Percentiles rank a stretch among this genome's conserved stretches.
These are phyloP conservation scores for Endocladia muricata DNA, from an alignment of 31 red algal species.

Conservation along the genomic window DNA sequence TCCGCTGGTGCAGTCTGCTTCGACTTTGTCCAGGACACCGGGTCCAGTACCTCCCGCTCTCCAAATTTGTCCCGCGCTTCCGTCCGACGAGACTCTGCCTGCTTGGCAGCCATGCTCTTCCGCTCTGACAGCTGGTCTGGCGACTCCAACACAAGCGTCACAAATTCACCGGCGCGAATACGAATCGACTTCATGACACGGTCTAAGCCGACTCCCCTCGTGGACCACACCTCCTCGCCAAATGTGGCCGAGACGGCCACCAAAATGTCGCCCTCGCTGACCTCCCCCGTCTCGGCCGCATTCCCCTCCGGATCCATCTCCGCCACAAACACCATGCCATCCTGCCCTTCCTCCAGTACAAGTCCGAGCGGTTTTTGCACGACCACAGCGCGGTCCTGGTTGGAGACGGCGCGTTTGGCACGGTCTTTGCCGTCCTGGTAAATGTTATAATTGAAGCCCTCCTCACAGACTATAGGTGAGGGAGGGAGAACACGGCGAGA, in stretches of 20 bases:
- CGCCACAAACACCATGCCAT: slow-evolving; percentile 96
- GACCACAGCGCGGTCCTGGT: slow-evolving; percentile 60
- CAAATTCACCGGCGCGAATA: slow-evolving; percentile 86
- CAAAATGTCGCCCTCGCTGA: slow-evolving; percentile 88
- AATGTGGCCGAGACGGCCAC: slow-evolving; percentile 94
- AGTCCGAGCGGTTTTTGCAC: slow-evolving; percentile 92
- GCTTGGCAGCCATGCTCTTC: slow-evolving; percentile 58
- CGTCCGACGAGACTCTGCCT: slow-evolving; percentile 51
- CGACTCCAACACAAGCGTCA: slow-evolving; percentile 92
- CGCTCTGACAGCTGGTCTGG: slow-evolving; percentile 62
- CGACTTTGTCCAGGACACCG: slow-evolving; percentile 67
- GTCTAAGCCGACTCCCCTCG: slow-evolving; percentile 91
- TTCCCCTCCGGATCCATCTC: slow-evolving; percentile 90
- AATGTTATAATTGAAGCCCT: slow-evolving; percentile 95
- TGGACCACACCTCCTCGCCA: slow-evolving; percentile 98
- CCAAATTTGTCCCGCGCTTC: slow-evolving; percentile 92
- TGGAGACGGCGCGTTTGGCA: slow-evolving; percentile 56
- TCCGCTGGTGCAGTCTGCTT: not conserved
- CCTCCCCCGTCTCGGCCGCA: slow-evolving; percentile 70
- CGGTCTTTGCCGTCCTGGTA: slow-evolving; percentile 92
- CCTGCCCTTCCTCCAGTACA: slow-evolving; percentile 91
- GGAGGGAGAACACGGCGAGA: not conserved
- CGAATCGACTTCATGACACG: slow-evolving; percentile 93
- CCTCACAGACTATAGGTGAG: slow-evolving; percentile 17
- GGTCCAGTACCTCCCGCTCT: slow-evolving; percentile 85